Evolutionary conservation across 441 rosid genomes (phyloP), one percentile per base, ranked within the genome.

Genomic region (Adansonia rubrostipa): DNA sequence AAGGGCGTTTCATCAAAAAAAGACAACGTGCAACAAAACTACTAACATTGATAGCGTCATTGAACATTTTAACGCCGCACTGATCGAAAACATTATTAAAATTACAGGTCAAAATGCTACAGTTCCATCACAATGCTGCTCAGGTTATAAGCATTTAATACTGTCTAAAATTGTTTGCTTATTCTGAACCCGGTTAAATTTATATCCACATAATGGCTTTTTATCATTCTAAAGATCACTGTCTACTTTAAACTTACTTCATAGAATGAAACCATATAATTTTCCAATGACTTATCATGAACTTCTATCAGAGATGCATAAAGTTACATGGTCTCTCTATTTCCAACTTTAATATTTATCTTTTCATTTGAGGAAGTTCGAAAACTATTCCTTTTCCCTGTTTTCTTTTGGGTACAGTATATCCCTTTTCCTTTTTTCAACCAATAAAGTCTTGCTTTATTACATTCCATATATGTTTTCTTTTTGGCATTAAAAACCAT

Each of bases 401-500:
- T 15, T 4, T 51, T 71, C 13, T 28, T 15, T 67, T 45, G 5
- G 33, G 72, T 44, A 17, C 24, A n/a, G 22, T 0, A n/a, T 10
- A 7, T n/a, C 9, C 4, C n/a, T 68, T 47, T 42, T 42, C 54
- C n/a, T 20, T 68, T 44, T 20, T 20, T 11, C 3, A 45, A 44
- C 24, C 17, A 40, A 65, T 42, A 67, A 11, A 44, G 9, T 68
- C 40, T 11, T 10, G 73, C 17, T 45, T 45, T 40, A 7, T 45
- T 2, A 47, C 24, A 68, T 44, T 44, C 53, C 33, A 66, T 9
- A 14, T 28, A 7, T 64, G 14, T 17, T 42, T 8, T 3, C 15
- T 67, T 69, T 69, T 50, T 22, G 45, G 74, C 74, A 51, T 13
- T 50, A 70, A 50, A 69, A 71, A 9, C 47, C 62, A 71, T 33